phyloP scores from a whole-genome alignment of 805 yeast genomes.

The Wickerhamiella dianesei region DNA sequence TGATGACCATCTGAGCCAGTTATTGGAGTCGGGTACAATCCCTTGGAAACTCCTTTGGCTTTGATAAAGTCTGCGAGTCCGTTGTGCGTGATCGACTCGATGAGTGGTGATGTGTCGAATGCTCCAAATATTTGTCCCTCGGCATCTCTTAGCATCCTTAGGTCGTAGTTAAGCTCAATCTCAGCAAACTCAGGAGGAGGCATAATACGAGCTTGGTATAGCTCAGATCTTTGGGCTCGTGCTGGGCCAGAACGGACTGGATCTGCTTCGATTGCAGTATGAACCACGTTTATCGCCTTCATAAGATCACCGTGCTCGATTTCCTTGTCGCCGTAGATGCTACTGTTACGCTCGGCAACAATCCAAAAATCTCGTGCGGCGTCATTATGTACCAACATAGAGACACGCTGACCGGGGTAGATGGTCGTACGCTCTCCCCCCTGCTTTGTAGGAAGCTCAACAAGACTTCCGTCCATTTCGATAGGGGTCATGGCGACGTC shows the following conservation, averaged over 20 bases:
- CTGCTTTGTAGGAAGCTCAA: slow-evolving; percentile 14
- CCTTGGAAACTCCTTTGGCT: not conserved
- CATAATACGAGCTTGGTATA: not conserved
- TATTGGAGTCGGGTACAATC: not conserved
- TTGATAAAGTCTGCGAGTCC: not conserved
- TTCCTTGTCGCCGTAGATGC: not conserved
- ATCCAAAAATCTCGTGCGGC: not conserved
- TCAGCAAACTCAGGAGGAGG: not conserved
- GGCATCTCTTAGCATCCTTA: slow-evolving; percentile 6
- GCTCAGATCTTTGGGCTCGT: not conserved
- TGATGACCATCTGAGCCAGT: not conserved
- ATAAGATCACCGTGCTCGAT: not conserved
- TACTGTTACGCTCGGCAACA: slow-evolving; percentile 2
- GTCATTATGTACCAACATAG: slow-evolving; percentile 38
- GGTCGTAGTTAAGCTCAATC: slow-evolving; percentile 1
- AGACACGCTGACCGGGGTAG: slow-evolving; percentile 71
- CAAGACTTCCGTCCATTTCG: slow-evolving; percentile 26
- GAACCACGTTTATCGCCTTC: not conserved
- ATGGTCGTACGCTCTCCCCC: slow-evolving; percentile 19
- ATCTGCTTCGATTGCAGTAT: not conserved
- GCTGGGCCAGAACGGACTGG: no score
- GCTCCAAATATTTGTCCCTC: slow-evolving; percentile 8
- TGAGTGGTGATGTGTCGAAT: slow-evolving; percentile 1
- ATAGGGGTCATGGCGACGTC: slow-evolving; percentile 20
- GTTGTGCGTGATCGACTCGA: not conserved